Conservation (phyloP, 78 protist species). For the Planoprotostelium fungivorum region DNA sequence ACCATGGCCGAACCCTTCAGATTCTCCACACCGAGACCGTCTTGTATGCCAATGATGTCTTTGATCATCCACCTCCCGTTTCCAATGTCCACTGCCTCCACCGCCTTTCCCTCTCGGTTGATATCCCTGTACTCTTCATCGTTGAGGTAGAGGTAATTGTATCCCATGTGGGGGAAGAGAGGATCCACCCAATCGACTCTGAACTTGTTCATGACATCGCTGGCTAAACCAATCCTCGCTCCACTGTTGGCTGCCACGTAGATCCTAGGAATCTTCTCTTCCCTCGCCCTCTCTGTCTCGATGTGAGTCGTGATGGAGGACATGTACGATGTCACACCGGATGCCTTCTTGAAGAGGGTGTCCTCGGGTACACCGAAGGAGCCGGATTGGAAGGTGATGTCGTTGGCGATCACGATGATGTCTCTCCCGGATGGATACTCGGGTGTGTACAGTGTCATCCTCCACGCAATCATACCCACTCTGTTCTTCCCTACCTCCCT, state of each 20-base stretch:
- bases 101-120: neutral
- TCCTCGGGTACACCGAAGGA: conserved; percentile 87
- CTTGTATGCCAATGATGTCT: conserved; percentile 76
- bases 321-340: conserved; percentile 55
- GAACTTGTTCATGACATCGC: conserved; percentile 78
- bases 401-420: conserved; percentile 90
- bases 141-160: conserved; percentile 83
- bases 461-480: conserved; percentile 95
- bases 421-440: conserved; percentile 88
- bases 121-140: conserved; percentile 63
- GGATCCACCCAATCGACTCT: conserved; percentile 73
- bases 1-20: conserved; percentile 83
- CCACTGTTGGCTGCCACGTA: conserved; percentile 94
- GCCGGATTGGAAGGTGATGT: conserved; percentile 91
- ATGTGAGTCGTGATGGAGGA: conserved; percentile 31
- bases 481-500: conserved; percentile 26
- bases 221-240: conserved; percentile 95
- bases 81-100: conserved; percentile 27
- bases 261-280: conserved; percentile 81
- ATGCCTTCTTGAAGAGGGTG: conserved; percentile 42
- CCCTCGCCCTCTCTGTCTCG: conserved; percentile 69
- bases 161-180: conserved; percentile 56
- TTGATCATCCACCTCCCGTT: conserved; percentile 47
- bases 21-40: conserved; percentile 97
- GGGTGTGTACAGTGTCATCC: conserved; percentile 72